Conservation (phyloP, 305 asterid species). For the Fraxinus dipetala region DNA sequence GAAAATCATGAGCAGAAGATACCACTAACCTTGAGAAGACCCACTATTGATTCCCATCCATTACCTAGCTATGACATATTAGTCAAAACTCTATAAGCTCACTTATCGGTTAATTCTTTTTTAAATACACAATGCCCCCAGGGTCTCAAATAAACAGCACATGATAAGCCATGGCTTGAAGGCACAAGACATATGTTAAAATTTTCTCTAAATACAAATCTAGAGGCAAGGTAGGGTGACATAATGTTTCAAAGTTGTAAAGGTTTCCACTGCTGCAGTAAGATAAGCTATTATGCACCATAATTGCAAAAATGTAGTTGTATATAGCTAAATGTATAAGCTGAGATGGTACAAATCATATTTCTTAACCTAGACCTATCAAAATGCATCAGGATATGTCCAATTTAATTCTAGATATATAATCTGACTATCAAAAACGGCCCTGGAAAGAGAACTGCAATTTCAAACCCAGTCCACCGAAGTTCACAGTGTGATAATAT, state of each 20-base stretch:
- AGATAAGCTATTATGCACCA: neutral
- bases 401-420: neutral
- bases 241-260: neutral
- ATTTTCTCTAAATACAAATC: neutral
- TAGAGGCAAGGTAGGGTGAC: neutral
- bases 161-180: neutral
- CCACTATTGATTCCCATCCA: neutral
- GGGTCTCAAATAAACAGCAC: neutral
- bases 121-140: neutral
- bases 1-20: neutral
- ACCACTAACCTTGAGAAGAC: neutral
- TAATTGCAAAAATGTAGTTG: neutral
- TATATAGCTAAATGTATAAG: neutral
- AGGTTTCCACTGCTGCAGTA: neutral
- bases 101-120: neutral
- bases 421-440: neutral
- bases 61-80: neutral
- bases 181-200: neutral
- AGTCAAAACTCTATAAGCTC: neutral
- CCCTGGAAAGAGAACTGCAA: neutral
- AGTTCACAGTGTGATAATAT: conserved; percentile 12
- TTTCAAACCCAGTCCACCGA: neutral
- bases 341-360: neutral
- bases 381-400: neutral
- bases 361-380: conserved; percentile 4